Percentiles rank a stretch among this genome's conserved stretches.
Conservation (phyloP, 768 basidiomycete species). For the Tylopilus subfusipes region DNA sequence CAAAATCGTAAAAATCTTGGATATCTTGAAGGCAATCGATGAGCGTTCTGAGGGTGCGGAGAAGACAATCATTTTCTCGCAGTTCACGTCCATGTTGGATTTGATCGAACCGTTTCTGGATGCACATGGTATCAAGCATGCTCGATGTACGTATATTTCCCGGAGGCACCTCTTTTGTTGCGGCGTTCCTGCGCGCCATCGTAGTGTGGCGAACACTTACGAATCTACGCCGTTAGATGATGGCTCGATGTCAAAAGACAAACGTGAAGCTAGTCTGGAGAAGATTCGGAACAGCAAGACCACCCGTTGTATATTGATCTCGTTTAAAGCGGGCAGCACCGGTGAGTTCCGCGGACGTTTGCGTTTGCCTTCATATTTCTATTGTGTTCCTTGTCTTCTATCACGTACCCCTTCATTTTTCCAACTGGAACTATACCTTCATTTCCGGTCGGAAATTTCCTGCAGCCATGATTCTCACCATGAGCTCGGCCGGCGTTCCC, state of each 20-base stretch:
- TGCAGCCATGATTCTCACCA: background rate
- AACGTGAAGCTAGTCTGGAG: slow-evolving; percentile 72
- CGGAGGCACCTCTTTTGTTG: background rate
- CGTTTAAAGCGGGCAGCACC: slow-evolving; percentile 95
- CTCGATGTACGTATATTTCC: slow-evolving; percentile 67
- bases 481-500: slow-evolving; percentile 1
- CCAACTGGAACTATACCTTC: background rate
- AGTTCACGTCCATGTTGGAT: slow-evolving; percentile 86
- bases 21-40: slow-evolving; percentile 65
- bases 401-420: background rate
- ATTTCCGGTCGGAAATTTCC: background rate
- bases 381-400: background rate
- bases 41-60: slow-evolving; percentile 55
- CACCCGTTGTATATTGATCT: slow-evolving; percentile 82
- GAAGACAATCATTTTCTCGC: slow-evolving; percentile 96
- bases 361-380: background rate
- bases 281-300: slow-evolving; percentile 60
- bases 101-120: slow-evolving; percentile 82
- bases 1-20: slow-evolving; percentile 81
- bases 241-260: slow-evolving; percentile 74
- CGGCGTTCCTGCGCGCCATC: background rate
- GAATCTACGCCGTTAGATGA: slow-evolving; percentile 58
- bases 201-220: slow-evolving; percentile 3
- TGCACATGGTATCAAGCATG: slow-evolving; percentile 63
- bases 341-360: slow-evolving; percentile 42